Evolutionary conservation across 23 red algal genomes (phyloP).

Genomic region (Gracilariopsis chorda): DNA sequence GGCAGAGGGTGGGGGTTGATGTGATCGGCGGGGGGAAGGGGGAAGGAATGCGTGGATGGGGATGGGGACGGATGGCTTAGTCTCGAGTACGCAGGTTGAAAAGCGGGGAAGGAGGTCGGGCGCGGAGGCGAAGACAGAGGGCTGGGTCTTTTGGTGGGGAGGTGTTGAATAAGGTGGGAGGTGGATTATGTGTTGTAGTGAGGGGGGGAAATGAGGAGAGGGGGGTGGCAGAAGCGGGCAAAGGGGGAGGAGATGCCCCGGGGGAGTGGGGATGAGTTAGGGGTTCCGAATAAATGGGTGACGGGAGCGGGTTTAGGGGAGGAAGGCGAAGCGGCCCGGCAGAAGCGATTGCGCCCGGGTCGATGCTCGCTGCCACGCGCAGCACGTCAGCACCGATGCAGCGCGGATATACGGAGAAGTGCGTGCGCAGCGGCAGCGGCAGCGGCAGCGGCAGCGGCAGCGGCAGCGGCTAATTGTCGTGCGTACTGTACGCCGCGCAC

Average conservation of each 20-base stretch:
- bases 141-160: not conserved
- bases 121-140: not conserved
- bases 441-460: not conserved
- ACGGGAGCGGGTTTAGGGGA: not conserved
- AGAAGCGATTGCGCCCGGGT: constrained; percentile 8
- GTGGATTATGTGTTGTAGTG: not conserved
- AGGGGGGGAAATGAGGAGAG: not conserved
- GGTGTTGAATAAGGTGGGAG: not conserved
- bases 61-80: not conserved
- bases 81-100: not conserved
- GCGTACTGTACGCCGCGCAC: not conserved
- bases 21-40: not conserved
- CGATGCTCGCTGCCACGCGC: not conserved
- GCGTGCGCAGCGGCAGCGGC: not conserved
- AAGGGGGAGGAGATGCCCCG: not conserved
- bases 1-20: not conserved
- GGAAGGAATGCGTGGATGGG: not conserved
- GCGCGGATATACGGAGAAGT: no score
- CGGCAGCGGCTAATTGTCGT: not conserved
- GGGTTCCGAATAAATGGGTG: not conserved
- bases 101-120: not conserved
- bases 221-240: not conserved
- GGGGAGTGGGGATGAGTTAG: not conserved
- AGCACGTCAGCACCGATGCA: not conserved
- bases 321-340: not conserved